Base-by-base conservation (phyloP, 495 filamentous ascomycete species). In the Stereocaulon alpinum region DNA sequence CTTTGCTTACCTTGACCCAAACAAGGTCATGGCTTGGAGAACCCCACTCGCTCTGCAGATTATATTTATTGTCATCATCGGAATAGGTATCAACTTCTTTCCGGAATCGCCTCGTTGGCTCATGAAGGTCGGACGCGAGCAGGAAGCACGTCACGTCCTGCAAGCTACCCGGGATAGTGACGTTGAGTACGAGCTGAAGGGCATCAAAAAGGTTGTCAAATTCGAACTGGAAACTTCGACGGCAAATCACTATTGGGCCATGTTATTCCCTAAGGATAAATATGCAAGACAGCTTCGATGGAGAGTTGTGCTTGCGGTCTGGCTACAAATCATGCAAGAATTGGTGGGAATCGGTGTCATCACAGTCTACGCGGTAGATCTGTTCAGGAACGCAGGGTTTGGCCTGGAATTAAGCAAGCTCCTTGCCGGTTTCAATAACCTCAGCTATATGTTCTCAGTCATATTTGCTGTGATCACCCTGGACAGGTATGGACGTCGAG, bases 91-190 rank as follows among this genome's bases (percentile, higher is more conserved):
- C 64, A 77, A 77, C 34, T 82, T 80, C 63, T 81, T 85, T 59
- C 82, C 82, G 4, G 82, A 85, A 63, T 83, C 80, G 1, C 81
- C 82, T 10, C 76, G 81, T 40, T 83, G 77, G 74, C 77, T 83
- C 9, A 72, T 77, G 24, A 74, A 81, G 52, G 74, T 73, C 6
- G 80, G 79, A 7, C 70, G 77, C 1, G 72, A 76, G 14, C 73
- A 81, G 37, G 77, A 84, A 58, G 81, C 81, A 11, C 72, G 70
- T 15, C 76, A 70, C 56, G 71, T 81, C 43, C 72, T 81, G 29
- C 65, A 65, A 42, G 66, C 65, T 59, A 69, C 67, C 43, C 64
- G 70, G 9, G 55, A 66, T 14, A 61, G 58, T 5, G 65, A 67
- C 29, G 50, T 71, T 27, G 66, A 71, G 45, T 56, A 64, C 6